Evolutionary conservation across 768 basidiomycete species (phyloP).

Genomic region (Tricholoma flavovirens): DNA sequence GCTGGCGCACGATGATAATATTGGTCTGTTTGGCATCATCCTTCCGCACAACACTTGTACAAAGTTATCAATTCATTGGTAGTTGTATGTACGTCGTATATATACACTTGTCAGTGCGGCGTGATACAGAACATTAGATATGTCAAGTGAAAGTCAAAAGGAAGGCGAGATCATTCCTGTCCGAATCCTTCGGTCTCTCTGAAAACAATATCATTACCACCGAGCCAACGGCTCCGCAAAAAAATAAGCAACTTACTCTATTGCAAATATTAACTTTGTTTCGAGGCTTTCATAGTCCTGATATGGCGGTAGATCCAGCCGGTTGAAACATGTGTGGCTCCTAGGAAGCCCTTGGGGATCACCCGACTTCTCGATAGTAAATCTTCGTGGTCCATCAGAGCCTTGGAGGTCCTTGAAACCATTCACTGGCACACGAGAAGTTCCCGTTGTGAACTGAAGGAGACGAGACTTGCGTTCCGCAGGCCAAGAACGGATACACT

Average conservation of each 20-base stretch:
- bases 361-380: conserved; percentile 93
- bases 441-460: conserved; percentile 85
- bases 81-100: background rate
- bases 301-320: conserved; percentile 85
- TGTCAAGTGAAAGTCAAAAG: background rate
- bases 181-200: conserved; percentile 80
- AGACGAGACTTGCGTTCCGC: conserved; percentile 82
- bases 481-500: conserved; percentile 86
- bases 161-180: conserved; percentile 41
- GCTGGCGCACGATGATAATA: background rate
- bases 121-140: background rate
- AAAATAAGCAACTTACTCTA: conserved; percentile 53
- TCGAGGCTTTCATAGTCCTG: conserved; percentile 84
- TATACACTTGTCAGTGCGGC: background rate
- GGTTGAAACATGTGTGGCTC: conserved; percentile 93
- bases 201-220: conserved; percentile 4
- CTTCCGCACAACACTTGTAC: background rate
- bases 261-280: conserved; percentile 77
- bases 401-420: conserved; percentile 95
- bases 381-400: conserved; percentile 85
- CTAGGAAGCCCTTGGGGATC: conserved; percentile 84
- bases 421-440: conserved; percentile 82
- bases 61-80: no score
- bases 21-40: background rate
- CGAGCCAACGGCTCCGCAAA: conserved; percentile 1